phyloP scores from a whole-genome alignment of 768 basidiomycete genomes.

The Podaxis sp. region DNA sequence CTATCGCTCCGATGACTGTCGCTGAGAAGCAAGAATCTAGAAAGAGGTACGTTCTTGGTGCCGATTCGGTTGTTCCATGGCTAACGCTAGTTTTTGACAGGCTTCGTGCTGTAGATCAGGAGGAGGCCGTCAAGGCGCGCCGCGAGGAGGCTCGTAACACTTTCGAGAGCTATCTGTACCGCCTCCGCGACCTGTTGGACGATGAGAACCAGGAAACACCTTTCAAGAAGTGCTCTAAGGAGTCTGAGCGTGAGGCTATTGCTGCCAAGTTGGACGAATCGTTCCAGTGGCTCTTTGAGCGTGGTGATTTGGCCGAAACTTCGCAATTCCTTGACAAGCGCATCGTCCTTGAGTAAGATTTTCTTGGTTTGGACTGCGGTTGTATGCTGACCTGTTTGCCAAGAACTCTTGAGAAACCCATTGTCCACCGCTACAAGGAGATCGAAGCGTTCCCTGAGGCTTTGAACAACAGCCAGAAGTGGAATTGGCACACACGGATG shows the following conservation, averaged over 20 bases:
- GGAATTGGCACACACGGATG: constrained; percentile 84
- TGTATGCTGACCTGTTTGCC: constrained; percentile 1
- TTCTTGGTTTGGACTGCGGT: neutral
- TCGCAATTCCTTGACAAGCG: constrained; percentile 74
- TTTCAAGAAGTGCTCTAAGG: constrained; percentile 83
- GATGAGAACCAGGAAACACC: constrained; percentile 66
- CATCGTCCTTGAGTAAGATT: constrained; percentile 77
- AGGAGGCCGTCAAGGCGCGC: constrained; percentile 73
- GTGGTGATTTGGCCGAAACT: constrained; percentile 82
- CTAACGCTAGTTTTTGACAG: constrained; percentile 36
- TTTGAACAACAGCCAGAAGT: constrained; percentile 80
- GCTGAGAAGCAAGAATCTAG: constrained; percentile 75
- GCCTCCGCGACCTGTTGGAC: constrained; percentile 77
- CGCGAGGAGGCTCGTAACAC: constrained; percentile 90
- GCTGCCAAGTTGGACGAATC: constrained; percentile 68
- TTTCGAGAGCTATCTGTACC: constrained; percentile 93
- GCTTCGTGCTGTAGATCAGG: constrained; percentile 73
- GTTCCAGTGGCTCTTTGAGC: constrained; percentile 80
- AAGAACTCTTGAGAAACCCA: constrained; percentile 77
- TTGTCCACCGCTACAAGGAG: constrained; percentile 87
- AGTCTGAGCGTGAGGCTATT: constrained; percentile 67
- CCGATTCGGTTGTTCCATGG: neutral
- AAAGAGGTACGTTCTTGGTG: constrained; percentile 52
- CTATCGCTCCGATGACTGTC: constrained; percentile 73
- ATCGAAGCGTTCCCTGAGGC: constrained; percentile 82